Base-by-base conservation (phyloP, 2,329 filamentous ascomycete species). In the Claviceps sp. region DNA sequence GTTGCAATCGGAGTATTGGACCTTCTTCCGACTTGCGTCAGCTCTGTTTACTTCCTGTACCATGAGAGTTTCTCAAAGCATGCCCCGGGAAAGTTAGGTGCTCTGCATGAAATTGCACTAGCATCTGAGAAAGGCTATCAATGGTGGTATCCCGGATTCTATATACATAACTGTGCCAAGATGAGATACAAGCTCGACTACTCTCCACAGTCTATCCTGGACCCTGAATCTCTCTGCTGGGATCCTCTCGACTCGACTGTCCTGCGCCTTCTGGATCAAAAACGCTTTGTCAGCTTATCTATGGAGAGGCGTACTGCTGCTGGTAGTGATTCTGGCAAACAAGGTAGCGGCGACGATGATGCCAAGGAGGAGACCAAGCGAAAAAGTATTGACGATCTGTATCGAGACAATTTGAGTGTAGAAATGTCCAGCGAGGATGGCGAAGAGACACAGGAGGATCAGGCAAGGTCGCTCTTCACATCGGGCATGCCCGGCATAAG, bases 131-230 rank as follows among this genome's bases (percentile, higher is more conserved):
- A 72, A 5, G 82, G 79, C 0, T 89, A 90, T 59, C 70, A 76
- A 44, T 89, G 80, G 73, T 93, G 88, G 77, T 93, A 91, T 67
- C 84, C 76, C 5, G 82, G 87, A 5, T 91, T 82, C 65, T 93
- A 91, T 60, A 91, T 93, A 54, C 86, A 90, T 64, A 81, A 71
- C 51, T 91, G 87, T 60, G 74, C 78, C 50, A 93, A 93, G 70
- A 91, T 93, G 87, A 75, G 76, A 59, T 93, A 93, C 71, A 93
- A 93, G 70, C 84, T 82, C 53, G 84, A 89, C 61, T 93, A 87
- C 63, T 72, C 75, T 11, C 87, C 86, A 1, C 85, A 89, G 61
- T 79, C 83, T 60, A 75, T 93, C 11, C 73, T 91, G 11, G 84
- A 90, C 57, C 84, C 85, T 0, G 78, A 82, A 55, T 76, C 74